Evolutionary conservation across 306 rosid genomes (phyloP).

Genomic region (Quercus cerris): DNA sequence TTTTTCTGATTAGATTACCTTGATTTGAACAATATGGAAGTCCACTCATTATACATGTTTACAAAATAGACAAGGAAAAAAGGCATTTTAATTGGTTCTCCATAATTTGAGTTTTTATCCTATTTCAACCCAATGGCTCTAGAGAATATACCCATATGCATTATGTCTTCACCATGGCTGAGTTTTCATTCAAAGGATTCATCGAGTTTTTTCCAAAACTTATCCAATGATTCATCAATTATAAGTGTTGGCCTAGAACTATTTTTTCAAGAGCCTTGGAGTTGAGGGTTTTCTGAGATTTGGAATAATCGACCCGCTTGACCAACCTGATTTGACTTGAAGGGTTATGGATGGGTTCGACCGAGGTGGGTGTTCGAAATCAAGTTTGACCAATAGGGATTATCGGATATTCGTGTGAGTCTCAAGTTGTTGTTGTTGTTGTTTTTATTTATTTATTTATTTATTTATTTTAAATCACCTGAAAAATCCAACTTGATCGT

Average conservation of each 20-base stretch:
- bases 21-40: constrained; percentile 44
- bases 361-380: too few species aligned
- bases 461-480: too few species aligned
- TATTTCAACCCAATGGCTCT: background rate
- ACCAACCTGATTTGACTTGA: too few species aligned
- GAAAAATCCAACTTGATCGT: too few species aligned
- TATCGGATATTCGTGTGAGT: too few species aligned
- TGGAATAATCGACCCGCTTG: too few species aligned
- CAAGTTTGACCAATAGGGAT: too few species aligned
- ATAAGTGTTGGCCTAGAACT: background rate
- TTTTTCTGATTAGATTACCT: constrained; percentile 41
- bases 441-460: too few species aligned
- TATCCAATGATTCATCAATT: background rate
- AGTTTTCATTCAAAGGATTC: background rate
- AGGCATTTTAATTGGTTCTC: constrained; percentile 14
- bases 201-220: background rate
- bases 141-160: background rate
- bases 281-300: too few species aligned
- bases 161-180: background rate
- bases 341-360: too few species aligned
- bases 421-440: too few species aligned
- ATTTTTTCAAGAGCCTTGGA: background rate
- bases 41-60: constrained; percentile 37
- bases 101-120: constrained; percentile 9
- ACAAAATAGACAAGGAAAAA: constrained; percentile 11